These are phyloP conservation scores for Ceriops decandra DNA, from an alignment of 345 rosid species.

Conservation along the genomic window DNA sequence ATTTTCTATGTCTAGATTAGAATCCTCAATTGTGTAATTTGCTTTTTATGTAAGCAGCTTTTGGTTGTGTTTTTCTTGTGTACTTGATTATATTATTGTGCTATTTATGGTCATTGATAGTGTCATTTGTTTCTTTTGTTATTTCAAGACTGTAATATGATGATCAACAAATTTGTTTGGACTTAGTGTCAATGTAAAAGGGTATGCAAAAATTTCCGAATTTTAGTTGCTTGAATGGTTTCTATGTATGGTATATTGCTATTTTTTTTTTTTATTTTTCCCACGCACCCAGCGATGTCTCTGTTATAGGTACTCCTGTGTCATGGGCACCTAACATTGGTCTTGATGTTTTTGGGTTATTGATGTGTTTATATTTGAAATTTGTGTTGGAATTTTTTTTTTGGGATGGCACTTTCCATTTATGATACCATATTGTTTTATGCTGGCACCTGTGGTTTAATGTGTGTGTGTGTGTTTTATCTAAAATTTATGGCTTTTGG, in stretches of 20 bases:
- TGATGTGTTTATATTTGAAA: not conserved
- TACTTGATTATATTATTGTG: not conserved
- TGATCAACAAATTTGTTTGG: constrained; percentile 6
- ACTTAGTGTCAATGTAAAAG: constrained; percentile 12
- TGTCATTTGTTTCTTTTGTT: constrained; percentile 1
- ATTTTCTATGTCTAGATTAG: constrained; percentile 18
- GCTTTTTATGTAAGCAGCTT: constrained; percentile 18
- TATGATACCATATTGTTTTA: constrained; percentile 5
- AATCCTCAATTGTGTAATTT: constrained; percentile 7
- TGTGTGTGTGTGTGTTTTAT: not conserved
- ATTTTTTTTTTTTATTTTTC: not conserved
- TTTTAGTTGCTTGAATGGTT: constrained; percentile 12
- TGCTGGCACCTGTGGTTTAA: not conserved
- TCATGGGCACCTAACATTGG: not conserved
- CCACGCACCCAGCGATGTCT: not conserved
- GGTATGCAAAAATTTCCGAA: constrained; percentile 1
- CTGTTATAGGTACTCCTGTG: no score
- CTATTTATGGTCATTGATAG: constrained; percentile 2
- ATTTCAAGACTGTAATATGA: not conserved
- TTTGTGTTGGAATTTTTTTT: not conserved
- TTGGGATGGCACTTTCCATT: constrained; percentile 1
- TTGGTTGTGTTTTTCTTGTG: not conserved
- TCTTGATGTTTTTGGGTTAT: not conserved
- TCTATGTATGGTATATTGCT: not conserved
- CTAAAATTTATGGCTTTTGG: not conserved